Evolutionary conservation across 1,139 yeast genomes (phyloP).

Genomic region (Zygoascus sp.): DNA sequence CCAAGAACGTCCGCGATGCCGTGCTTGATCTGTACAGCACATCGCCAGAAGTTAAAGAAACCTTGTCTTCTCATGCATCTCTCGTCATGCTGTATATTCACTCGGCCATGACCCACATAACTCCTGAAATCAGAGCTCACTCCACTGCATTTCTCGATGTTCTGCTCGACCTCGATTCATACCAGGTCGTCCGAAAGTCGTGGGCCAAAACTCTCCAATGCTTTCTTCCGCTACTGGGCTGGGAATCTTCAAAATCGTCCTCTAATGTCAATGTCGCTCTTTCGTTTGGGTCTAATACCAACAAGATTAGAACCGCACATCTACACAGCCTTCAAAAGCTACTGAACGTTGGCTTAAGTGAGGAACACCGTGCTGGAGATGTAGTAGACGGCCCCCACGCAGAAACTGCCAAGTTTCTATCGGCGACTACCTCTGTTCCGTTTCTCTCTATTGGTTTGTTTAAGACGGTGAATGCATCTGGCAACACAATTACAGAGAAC

Average conservation of each 20-base stretch:
- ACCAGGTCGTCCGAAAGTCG: conserved; percentile 31
- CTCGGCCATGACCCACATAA: conserved; percentile 92
- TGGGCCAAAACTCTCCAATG: conserved; percentile 36
- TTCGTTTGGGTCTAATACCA: conserved; percentile 32
- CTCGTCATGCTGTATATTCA: conserved; percentile 70
- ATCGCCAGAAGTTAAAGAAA: conserved; percentile 10
- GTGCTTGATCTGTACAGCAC: conserved; percentile 47
- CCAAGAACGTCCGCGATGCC: conserved; percentile 60
- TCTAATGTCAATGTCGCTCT: conserved; percentile 32
- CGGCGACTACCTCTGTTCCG: conserved; percentile 59
- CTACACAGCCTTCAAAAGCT: conserved; percentile 29
- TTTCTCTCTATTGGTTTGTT: conserved; percentile 26
- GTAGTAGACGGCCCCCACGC: conserved; percentile 37
- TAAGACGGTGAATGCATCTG: conserved; percentile 19
- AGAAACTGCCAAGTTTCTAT: conserved; percentile 46
- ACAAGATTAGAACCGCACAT: conserved; percentile 31
- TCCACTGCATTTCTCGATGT: conserved; percentile 60
- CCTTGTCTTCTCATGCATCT: conserved; percentile 46
- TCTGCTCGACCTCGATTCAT: conserved; percentile 41
- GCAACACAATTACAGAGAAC: conserved; percentile 48
- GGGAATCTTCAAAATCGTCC: conserved; percentile 26
- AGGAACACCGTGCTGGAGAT: conserved; percentile 14
- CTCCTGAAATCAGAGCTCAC: conserved; percentile 64
- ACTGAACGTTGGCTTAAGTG: conserved; percentile 27
- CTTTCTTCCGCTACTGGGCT: conserved; percentile 40